phyloP scores from a whole-genome alignment of 768 basidiomycete species.

The Suillus bovinus region DNA sequence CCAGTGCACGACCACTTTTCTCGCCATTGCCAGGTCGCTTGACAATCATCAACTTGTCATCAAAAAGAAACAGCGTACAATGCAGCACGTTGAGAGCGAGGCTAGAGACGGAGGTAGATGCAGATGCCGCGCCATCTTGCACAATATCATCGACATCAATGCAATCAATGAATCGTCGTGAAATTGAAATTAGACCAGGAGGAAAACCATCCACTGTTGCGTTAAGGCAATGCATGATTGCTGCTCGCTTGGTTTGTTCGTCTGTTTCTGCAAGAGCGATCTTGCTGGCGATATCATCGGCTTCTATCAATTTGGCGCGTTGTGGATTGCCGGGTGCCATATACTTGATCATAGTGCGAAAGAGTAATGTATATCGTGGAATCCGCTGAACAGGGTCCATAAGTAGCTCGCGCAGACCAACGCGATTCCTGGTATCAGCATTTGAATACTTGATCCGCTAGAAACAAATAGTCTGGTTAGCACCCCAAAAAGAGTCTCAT shows the following conservation, averaged over 20 bases:
- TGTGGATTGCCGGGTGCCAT: constrained; percentile 81
- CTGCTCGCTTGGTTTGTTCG: constrained; percentile 86
- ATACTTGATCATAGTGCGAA: constrained; percentile 89
- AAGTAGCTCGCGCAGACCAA: constrained; percentile 86
- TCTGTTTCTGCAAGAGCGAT: constrained; percentile 93
- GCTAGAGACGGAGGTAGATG: constrained; percentile 45
- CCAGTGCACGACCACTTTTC: constrained; percentile 66
- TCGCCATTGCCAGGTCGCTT: constrained; percentile 81
- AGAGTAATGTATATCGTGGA: constrained; percentile 90
- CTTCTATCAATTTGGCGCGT: constrained; percentile 75
- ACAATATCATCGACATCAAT: constrained; percentile 89
- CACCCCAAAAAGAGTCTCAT: constrained; percentile 9
- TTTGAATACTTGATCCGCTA: constrained; percentile 88
- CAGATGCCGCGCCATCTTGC: constrained; percentile 42
- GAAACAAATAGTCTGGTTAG: constrained; percentile 13
- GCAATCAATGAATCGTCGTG: constrained; percentile 85
- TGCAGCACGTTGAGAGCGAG: constrained; percentile 55
- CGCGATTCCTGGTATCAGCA: constrained; percentile 71
- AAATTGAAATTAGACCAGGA: constrained; percentile 84
- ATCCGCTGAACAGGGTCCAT: constrained; percentile 98
- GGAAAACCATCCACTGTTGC: constrained; percentile 91
- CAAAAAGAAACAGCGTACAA: constrained; percentile 90
- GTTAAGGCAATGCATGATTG: constrained; percentile 83
- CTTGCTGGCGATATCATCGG: constrained; percentile 83
- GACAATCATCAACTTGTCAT: constrained; percentile 89